Conservation (phyloP, 2,329 filamentous ascomycete genomes). For the Aureobasidium sp. region DNA sequence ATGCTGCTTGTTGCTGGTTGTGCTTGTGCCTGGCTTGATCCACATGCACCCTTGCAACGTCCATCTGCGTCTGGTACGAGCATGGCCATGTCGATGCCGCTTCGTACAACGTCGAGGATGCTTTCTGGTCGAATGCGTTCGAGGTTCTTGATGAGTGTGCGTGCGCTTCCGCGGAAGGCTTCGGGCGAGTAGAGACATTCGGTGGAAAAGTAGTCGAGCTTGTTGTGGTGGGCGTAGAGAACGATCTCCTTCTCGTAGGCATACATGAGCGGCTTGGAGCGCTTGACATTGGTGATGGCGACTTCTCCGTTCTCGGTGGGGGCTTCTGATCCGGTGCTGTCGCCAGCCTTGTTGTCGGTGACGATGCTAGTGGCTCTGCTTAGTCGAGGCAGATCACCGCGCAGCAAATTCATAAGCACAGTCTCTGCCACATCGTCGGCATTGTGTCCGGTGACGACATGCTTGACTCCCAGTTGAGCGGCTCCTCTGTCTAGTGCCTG, state of each 20-base stretch:
- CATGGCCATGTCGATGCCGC: constrained; percentile 90
- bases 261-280: constrained; percentile 95
- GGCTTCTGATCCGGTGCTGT: constrained; percentile 19
- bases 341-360: constrained; percentile 47
- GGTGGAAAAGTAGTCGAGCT: constrained; percentile 94
- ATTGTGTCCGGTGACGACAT: constrained; percentile 96
- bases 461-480: constrained; percentile 74
- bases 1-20: constrained; percentile 23
- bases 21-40: constrained; percentile 19
- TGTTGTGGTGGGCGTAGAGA: constrained; percentile 92
- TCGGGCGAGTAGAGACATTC: constrained; percentile 98
- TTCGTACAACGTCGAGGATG: constrained; percentile 88
- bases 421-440: constrained; percentile 97
- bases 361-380: constrained; percentile 86
- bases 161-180: constrained; percentile 86
- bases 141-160: constrained; percentile 87
- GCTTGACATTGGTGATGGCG: constrained; percentile 71
- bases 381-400: constrained; percentile 80
- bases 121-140: constrained; percentile 89
- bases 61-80: constrained; percentile 58
- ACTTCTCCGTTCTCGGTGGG: constrained; percentile 17
- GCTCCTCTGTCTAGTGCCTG: constrained; percentile 91
- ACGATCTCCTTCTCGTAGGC: constrained; percentile 99
- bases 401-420: constrained; percentile 90
- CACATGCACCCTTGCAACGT: constrained; percentile 42